These are phyloP conservation scores for Lyophyllum shimeji DNA, from an alignment of 768 basidiomycete genomes.

Conservation along the genomic window DNA sequence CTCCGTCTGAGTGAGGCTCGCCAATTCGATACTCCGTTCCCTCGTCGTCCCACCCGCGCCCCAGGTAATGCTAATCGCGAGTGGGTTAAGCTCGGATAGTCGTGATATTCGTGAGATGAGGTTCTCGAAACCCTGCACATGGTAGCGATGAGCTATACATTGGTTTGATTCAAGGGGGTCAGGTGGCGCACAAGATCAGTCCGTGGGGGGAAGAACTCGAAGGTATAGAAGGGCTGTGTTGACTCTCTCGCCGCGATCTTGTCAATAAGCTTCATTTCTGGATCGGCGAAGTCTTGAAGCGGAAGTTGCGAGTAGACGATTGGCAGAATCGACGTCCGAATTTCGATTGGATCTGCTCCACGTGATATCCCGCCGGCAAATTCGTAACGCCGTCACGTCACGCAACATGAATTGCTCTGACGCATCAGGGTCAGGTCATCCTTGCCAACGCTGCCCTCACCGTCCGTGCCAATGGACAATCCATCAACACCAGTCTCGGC, in stretches of 20 bases:
- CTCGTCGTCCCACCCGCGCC: slow-evolving; percentile 94
- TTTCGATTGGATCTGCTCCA: slow-evolving; percentile 9
- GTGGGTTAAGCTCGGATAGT: slow-evolving; percentile 70
- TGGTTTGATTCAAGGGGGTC: not conserved
- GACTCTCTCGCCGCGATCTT: slow-evolving; percentile 52
- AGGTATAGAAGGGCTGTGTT: slow-evolving; percentile 78
- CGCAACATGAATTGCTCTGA: not conserved
- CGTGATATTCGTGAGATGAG: slow-evolving; percentile 85
- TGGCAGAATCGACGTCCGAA: not conserved
- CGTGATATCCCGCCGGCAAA: slow-evolving; percentile 14
- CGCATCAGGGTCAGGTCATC: not conserved
- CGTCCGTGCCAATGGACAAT: slow-evolving; percentile 39
- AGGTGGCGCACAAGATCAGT: slow-evolving; percentile 70
- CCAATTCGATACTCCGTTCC: slow-evolving; percentile 85
- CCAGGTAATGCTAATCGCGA: slow-evolving; percentile 95
- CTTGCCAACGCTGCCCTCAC: slow-evolving; percentile 3
- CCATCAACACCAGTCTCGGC: slow-evolving; percentile 69
- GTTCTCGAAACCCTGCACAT: slow-evolving; percentile 82
- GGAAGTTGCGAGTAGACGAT: not conserved
- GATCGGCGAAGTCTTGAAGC: not conserved
- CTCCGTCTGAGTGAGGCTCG: slow-evolving; percentile 68
- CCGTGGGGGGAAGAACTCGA: slow-evolving; percentile 97
- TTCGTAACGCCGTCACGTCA: slow-evolving; percentile 7
- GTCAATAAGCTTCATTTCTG: slow-evolving; percentile 69
- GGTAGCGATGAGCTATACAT: not conserved